Conservation (phyloP, 1,284 basidiomycete species). For the Porogramme epimiltina region DNA sequence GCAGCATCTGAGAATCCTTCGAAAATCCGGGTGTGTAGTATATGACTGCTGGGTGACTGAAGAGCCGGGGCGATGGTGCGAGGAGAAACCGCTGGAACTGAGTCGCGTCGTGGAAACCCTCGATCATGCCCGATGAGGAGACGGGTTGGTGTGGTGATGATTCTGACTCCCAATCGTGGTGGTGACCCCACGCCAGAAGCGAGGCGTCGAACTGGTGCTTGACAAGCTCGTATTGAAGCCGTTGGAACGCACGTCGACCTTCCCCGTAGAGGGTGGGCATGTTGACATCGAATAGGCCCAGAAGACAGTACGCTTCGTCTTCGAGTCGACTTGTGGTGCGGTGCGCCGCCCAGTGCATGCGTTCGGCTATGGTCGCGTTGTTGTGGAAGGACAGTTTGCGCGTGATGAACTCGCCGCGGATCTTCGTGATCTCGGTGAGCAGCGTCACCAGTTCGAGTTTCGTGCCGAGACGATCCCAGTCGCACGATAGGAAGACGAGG, state of each 20-base stretch:
- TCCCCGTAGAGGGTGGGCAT: slow-evolving; percentile 5
- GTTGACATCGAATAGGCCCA: slow-evolving; percentile 2
- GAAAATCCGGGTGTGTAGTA: too few species aligned
- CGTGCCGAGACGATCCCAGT: neutral
- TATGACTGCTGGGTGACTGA: too few species aligned
- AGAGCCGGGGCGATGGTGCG: too few species aligned
- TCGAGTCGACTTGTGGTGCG: neutral
- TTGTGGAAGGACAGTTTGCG: neutral
- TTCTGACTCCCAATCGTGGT: neutral
- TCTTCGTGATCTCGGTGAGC: neutral
- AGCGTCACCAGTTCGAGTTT: neutral
- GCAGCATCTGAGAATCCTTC: too few species aligned
- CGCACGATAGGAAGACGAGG: neutral
- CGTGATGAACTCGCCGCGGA: neutral
- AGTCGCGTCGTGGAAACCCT: too few species aligned
- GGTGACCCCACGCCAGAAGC: neutral
- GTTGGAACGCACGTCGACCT: slow-evolving; percentile 2
- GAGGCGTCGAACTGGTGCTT: neutral
- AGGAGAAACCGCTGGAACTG: too few species aligned
- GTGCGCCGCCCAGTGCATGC: slow-evolving; percentile 1
- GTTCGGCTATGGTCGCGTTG: neutral
- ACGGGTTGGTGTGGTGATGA: neutral
- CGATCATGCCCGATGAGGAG: neutral
- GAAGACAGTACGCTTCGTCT: slow-evolving; percentile 6
- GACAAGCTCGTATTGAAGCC: slow-evolving; percentile 5